Conservation (phyloP, 495 filamentous ascomycete genomes). For the Neurospora africana region DNA sequence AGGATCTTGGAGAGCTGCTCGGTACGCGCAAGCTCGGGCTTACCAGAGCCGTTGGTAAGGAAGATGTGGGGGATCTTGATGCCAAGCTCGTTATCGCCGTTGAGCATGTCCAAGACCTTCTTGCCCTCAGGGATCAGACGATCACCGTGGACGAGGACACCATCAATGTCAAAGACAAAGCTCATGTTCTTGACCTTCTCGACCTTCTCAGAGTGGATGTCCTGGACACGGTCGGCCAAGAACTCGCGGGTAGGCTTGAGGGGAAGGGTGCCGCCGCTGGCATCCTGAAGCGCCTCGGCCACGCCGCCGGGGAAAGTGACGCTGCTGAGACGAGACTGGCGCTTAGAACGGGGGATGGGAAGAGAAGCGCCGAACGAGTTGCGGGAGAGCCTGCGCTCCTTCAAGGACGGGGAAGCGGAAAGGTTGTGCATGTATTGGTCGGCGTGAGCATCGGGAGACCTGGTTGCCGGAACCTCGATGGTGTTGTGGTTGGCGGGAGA, state of each 20-base stretch:
- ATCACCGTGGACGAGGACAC: constrained; percentile 56
- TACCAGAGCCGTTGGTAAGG: constrained; percentile 57
- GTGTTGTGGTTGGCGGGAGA: constrained; percentile 25
- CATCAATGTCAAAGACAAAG: constrained; percentile 59
- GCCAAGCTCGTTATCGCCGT: constrained; percentile 57
- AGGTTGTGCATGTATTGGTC: constrained; percentile 64
- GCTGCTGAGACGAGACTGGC: constrained; percentile 55
- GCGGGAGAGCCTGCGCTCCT: constrained; percentile 56
- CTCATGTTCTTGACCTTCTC: constrained; percentile 54
- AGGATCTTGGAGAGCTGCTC: constrained; percentile 50
- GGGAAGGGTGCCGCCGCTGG: constrained; percentile 37
- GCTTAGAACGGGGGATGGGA: constrained; percentile 64
- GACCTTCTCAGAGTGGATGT: constrained; percentile 59
- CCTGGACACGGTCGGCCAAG: constrained; percentile 62
- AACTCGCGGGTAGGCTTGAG: constrained; percentile 54
- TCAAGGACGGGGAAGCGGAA: constrained; percentile 55
- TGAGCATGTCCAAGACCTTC: constrained; percentile 50
- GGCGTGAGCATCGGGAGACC: constrained; percentile 60
- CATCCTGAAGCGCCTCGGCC: constrained; percentile 20
- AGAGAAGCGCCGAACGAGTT: constrained; percentile 74
- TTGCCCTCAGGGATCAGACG: constrained; percentile 50
- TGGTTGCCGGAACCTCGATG: constrained; percentile 61
- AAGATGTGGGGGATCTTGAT: constrained; percentile 65
- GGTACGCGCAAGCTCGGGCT: constrained; percentile 47
- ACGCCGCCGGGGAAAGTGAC: constrained; percentile 33